phyloP scores from a whole-genome alignment of 2,329 filamentous ascomycete species.

The Verticillium isaacii region DNA sequence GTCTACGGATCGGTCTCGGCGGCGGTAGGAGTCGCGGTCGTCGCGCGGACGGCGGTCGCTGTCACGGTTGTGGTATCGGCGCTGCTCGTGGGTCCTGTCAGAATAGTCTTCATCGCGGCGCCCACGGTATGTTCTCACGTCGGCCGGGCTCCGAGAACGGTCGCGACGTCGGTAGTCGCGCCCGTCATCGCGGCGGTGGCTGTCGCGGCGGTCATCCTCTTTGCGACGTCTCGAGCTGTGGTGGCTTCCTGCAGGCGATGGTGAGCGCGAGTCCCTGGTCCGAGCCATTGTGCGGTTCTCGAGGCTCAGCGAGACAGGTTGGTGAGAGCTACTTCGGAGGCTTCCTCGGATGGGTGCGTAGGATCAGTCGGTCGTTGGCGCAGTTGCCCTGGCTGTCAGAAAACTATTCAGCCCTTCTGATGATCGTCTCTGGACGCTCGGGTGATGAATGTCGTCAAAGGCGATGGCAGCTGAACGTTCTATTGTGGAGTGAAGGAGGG shows the following conservation, averaged over 20 bases:
- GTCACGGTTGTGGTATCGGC: slow-evolving; percentile 54
- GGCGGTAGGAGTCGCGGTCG: slow-evolving; percentile 54
- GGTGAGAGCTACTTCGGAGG: slow-evolving; percentile 15
- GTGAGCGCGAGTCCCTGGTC: slow-evolving; percentile 73
- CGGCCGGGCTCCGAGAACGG: slow-evolving; percentile 56
- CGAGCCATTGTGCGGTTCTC: slow-evolving; percentile 50
- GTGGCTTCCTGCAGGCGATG: slow-evolving; percentile 88
- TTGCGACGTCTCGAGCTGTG: slow-evolving; percentile 66
- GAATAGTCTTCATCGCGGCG: slow-evolving; percentile 22
- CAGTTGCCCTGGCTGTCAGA: not conserved
- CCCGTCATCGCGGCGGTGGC: slow-evolving; percentile 38
- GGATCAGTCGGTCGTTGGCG: not conserved
- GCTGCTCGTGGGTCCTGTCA: slow-evolving; percentile 41
- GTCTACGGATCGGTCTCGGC: slow-evolving; percentile 66
- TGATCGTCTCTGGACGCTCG: not conserved
- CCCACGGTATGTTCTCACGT: slow-evolving; percentile 42
- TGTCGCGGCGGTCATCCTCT: slow-evolving; percentile 50
- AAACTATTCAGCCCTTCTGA: not conserved
- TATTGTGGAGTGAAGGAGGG: not conserved
- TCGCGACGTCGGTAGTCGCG: slow-evolving; percentile 51
- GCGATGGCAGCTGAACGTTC: not conserved
- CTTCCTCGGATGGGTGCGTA: not conserved
- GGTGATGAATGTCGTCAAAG: not conserved
- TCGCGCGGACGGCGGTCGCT: slow-evolving; percentile 46
- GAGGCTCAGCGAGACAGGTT: slow-evolving; percentile 34